Conservation (phyloP, 768 basidiomycete genomes). For the Phaeolepiota aurea region DNA sequence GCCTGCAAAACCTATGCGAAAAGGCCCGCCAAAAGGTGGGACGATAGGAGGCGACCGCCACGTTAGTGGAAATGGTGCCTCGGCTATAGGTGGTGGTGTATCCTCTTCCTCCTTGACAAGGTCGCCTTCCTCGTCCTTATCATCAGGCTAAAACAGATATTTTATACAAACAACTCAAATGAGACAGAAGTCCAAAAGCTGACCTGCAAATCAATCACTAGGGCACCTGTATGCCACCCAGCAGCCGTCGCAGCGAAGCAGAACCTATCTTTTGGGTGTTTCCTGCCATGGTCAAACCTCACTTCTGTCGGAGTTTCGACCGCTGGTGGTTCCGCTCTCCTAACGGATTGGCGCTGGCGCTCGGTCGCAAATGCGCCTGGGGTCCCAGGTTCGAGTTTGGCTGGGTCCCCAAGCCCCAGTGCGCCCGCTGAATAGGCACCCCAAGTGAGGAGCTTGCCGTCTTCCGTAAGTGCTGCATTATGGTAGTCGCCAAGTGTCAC, state of each 20-base stretch:
- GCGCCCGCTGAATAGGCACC: constrained; percentile 72
- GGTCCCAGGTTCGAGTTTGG: constrained; percentile 35
- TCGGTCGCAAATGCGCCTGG: constrained; percentile 53
- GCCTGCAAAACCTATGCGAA: constrained; percentile 56
- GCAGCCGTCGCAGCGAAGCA: constrained; percentile 76
- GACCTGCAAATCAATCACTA: constrained; percentile 82
- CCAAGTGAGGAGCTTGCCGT: constrained; percentile 78
- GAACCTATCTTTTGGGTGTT: constrained; percentile 48
- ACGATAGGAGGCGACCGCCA: constrained; percentile 16
- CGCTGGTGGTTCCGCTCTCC: constrained; percentile 23
- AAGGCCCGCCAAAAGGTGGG: constrained; percentile 19
- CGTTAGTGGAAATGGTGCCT: not conserved
- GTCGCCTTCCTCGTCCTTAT: constrained; percentile 22
- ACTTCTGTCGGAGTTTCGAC: constrained; percentile 63
- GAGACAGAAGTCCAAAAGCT: constrained; percentile 10
- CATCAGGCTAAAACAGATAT: constrained; percentile 17
- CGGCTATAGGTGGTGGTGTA: not conserved
- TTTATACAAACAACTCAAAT: constrained; percentile 1
- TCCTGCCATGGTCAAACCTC: constrained; percentile 54
- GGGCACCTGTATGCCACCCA: constrained; percentile 89
- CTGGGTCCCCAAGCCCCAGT: constrained; percentile 78
- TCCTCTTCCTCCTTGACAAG: constrained; percentile 24
- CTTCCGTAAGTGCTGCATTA: constrained; percentile 71
- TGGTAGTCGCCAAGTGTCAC: constrained; percentile 93
- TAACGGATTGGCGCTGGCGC: constrained; percentile 17